Evolutionary conservation across 1,284 basidiomycete genomes (phyloP).

Genomic region (Cutaneotrichosporon sp.): DNA sequence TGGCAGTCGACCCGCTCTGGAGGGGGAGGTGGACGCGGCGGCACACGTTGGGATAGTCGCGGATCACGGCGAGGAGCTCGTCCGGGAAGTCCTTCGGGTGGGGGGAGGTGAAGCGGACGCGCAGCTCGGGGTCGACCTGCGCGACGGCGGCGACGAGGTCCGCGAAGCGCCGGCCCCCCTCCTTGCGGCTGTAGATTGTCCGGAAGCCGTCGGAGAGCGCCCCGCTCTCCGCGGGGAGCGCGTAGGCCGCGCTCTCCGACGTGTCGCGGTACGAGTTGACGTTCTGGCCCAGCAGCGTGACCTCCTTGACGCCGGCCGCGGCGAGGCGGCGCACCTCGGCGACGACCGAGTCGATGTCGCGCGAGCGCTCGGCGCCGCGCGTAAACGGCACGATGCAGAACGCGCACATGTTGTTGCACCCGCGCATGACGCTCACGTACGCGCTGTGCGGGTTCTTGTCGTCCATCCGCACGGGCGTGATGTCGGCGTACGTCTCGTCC

Average conservation of each 20-base stretch:
- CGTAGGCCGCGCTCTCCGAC: not conserved
- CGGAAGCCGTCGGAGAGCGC: conserved; percentile 4
- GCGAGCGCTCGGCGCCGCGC: conserved; percentile 5
- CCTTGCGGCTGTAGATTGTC: conserved; percentile 9
- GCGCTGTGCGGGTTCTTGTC: conserved; percentile 14
- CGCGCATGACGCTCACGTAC: conserved; percentile 12
- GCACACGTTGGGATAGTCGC: conserved; percentile 12
- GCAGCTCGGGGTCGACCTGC: conserved; percentile 8
- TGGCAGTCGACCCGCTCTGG: not conserved
- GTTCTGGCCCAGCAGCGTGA: conserved; percentile 12
- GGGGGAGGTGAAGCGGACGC: conserved; percentile 8
- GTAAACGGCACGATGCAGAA: conserved; percentile 14
- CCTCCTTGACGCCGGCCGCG: conserved; percentile 7
- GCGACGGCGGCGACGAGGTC: conserved; percentile 12
- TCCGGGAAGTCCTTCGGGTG: conserved; percentile 13
- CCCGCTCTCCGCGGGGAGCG: not conserved
- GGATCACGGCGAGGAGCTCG: conserved; percentile 11
- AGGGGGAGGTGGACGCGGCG: conserved; percentile 8
- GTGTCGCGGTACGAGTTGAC: conserved; percentile 15
- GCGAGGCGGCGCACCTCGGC: conserved; percentile 10
- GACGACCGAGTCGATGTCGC: conserved; percentile 12
- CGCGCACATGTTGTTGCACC: conserved; percentile 15
- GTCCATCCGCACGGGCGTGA: conserved; percentile 12
- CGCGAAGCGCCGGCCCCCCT: conserved; percentile 10
- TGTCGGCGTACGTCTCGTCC: conserved; percentile 13